A percentile compares a stretch with the other conserved stretches of the same genome.
Evolutionary conservation across 805 yeast species (phyloP).

Genomic region (Wickerhamiella hasegawae): DNA sequence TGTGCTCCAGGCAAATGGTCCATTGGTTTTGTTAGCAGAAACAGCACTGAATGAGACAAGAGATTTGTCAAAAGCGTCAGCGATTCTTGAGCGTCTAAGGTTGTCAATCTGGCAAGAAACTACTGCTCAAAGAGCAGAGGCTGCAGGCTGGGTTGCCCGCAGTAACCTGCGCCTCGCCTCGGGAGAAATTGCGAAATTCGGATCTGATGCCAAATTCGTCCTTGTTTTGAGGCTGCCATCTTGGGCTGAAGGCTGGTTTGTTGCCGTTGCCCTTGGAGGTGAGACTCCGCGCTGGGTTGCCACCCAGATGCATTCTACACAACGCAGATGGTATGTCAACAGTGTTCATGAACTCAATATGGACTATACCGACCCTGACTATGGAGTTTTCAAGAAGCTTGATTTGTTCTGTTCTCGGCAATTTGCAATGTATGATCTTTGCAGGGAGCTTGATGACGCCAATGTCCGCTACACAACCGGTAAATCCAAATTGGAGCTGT

Average conservation of each 20-base stretch:
- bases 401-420: constrained; percentile 14
- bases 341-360: constrained; percentile 8
- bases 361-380: constrained; percentile 15
- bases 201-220: constrained; percentile 12
- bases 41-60: constrained; percentile 10
- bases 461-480: constrained; percentile 11
- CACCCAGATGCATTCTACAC: constrained; percentile 9
- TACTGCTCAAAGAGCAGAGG: constrained; percentile 34
- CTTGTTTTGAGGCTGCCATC: constrained; percentile 20
- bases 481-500: constrained; percentile 6
- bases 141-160: constrained; percentile 55
- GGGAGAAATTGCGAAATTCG: constrained; percentile 28
- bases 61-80: constrained; percentile 13
- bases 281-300: constrained; percentile 14
- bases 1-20: constrained; percentile 9
- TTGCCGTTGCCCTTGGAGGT: constrained; percentile 21
- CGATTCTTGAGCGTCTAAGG: constrained; percentile 30
- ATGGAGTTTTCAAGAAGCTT: constrained; percentile 16
- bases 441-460: constrained; percentile 17
- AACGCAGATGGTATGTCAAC: constrained; percentile 14
- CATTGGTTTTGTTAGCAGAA: constrained; percentile 9
- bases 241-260: constrained; percentile 27
- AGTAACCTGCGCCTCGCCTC: constrained; percentile 35
- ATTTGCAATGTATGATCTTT: constrained; percentile 19
- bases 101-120: constrained; percentile 35